These are phyloP conservation scores for Ascochyta pisi DNA, from an alignment of 2,329 filamentous ascomycete species.

Conservation along the genomic window DNA sequence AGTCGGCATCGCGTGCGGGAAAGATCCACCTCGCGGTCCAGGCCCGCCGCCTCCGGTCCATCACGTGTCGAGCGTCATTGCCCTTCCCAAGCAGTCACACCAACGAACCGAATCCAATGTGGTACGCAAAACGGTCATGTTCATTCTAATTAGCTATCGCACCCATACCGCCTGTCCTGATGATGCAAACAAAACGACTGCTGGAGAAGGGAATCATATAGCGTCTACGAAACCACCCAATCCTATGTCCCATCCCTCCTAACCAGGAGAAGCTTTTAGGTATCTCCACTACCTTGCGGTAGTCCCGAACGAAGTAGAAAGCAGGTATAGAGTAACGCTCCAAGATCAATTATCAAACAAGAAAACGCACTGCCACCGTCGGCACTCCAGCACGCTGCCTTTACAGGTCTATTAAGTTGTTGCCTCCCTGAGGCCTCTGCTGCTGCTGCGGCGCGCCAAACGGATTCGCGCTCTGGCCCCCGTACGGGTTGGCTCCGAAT, in stretches of 20 bases:
- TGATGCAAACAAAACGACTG: conserved; percentile 17
- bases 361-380: conserved; percentile 15
- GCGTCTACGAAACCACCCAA: conserved; percentile 20
- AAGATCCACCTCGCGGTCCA: conserved; percentile 2
- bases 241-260: conserved; percentile 8
- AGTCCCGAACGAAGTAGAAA: conserved; percentile 20
- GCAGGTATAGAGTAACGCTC: conserved; percentile 22
- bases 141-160: neutral
- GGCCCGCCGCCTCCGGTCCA: neutral
- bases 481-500: conserved; percentile 54
- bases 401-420: conserved; percentile 69
- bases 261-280: conserved; percentile 23
- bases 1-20: conserved; percentile 2
- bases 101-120: neutral
- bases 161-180: conserved; percentile 11
- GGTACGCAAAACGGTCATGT: neutral
- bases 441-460: conserved; percentile 56
- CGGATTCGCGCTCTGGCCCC: conserved; percentile 59
- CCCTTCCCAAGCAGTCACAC: neutral
- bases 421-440: conserved; percentile 56
- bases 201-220: conserved; percentile 25
- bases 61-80: neutral
- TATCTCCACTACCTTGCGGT: conserved; percentile 16
- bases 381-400: neutral
- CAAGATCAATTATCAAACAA: conserved; percentile 31